phyloP scores from a whole-genome alignment of 1,284 basidiomycete species.

The Coriolopsis trogii region DNA sequence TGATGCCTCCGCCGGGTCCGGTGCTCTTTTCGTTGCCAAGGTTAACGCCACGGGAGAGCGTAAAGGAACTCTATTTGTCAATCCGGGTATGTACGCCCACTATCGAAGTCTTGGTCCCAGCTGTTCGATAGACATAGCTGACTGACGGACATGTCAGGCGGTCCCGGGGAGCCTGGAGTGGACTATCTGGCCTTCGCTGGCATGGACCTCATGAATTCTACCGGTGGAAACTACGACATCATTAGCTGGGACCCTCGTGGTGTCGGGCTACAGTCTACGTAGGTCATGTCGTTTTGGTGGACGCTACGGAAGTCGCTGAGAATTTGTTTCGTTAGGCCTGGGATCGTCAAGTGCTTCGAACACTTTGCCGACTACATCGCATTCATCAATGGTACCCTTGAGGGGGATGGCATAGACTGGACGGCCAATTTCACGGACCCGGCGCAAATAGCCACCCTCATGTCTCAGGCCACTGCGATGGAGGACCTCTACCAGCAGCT shows the following conservation, averaged over 20 bases:
- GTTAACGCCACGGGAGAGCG: neutral
- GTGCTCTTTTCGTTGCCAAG: neutral
- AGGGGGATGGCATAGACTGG: slow-evolving; percentile 4
- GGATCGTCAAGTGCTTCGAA: slow-evolving; percentile 1
- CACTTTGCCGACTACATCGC: neutral
- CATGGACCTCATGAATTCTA: neutral
- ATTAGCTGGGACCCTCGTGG: slow-evolving; percentile 11
- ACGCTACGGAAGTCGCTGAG: no score
- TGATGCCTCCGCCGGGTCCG: neutral
- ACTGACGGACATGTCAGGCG: neutral
- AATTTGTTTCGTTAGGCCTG: no score
- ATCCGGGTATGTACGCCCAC: neutral
- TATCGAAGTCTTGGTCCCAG: neutral
- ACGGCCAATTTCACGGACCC: slow-evolving; percentile 13
- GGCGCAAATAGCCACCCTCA: neutral
- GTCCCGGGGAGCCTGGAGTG: neutral
- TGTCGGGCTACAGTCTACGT: slow-evolving; percentile 3
- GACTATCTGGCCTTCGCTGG: neutral
- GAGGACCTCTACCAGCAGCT: slow-evolving; percentile 13
- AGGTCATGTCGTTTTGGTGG: no score
- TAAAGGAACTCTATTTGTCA: neutral
- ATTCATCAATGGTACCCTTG: slow-evolving; percentile 10
- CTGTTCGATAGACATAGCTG: neutral
- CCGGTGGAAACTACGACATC: neutral
- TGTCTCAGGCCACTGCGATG: slow-evolving; percentile 9